A percentile compares a stretch with the other conserved stretches of the same genome.
Evolutionary conservation across 1,284 basidiomycete species (phyloP).

Genomic region (Somion occarium): DNA sequence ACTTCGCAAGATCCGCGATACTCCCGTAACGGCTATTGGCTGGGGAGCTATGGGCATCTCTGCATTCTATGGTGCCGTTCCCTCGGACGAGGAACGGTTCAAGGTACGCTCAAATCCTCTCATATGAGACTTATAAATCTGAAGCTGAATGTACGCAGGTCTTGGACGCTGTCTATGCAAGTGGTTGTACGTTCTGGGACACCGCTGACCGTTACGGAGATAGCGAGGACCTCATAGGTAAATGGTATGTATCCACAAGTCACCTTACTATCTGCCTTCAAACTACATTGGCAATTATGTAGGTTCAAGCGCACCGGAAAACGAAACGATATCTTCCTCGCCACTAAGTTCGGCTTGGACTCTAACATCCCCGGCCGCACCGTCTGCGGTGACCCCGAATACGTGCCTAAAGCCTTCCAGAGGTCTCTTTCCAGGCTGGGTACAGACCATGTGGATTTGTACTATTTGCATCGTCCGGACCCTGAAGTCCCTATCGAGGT

Average conservation of each 20-base stretch:
- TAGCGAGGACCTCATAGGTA: conserved; percentile 22
- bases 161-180: conserved; percentile 18
- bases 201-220: conserved; percentile 26
- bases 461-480: conserved; percentile 32
- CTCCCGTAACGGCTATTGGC: conserved; percentile 21
- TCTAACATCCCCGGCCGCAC: conserved; percentile 7
- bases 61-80: conserved; percentile 17
- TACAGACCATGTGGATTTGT: conserved; percentile 35
- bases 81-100: conserved; percentile 24
- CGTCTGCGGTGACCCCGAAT: conserved; percentile 31
- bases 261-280: too few species aligned
- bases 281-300: too few species aligned
- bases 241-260: too few species aligned
- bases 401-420: conserved; percentile 31
- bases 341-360: conserved; percentile 46
- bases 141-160: conserved; percentile 10
- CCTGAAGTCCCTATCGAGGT: conserved; percentile 28
- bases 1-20: conserved; percentile 21
- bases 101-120: conserved; percentile 13
- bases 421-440: conserved; percentile 36
- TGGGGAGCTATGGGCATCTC: conserved; percentile 24
- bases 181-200: conserved; percentile 26
- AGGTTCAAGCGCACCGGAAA: conserved; percentile 34
- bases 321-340: conserved; percentile 39
- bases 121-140: background rate